Evolutionary conservation across 768 basidiomycete species (phyloP), one percentile per base, ranked within the genome.

Genomic region (Psilocybe cyanescens): DNA sequence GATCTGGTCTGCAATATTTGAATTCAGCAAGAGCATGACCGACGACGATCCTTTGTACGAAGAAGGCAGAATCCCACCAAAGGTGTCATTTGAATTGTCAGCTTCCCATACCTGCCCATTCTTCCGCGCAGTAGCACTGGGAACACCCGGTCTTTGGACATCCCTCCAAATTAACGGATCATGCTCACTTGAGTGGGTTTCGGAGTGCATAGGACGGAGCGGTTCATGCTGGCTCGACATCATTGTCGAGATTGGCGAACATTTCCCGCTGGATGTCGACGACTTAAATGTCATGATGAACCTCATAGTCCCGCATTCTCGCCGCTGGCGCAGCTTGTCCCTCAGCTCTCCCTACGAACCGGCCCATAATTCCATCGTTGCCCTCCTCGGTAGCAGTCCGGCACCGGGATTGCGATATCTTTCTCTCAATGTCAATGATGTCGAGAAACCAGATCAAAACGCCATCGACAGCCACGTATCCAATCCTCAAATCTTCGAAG

Each of bases 141-240:
- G 58, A 14, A 78, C 77, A 3, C 74, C 74, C 1, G 52, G 58
- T 1, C 74, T 84, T n/a, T 85, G 83, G 83, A 71, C 70, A 2
- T 64, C 62, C 14, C 75, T 84, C 55, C 61, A 67, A 16, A 65
- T 81, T 19, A 51, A 67, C 24, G 63, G 71, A 1, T 50, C 37
- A 5, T 68, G 55, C 28, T 61, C 66, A 0, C 33, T 65, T 2
- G 69, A 71, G 12, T 65, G 68, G 16, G 59, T 78, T 8, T 56
- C 59, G 12, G 60, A 70, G 3, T 81, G 79, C 60, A 44, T 81
- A 8, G 41, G 44, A 14, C 75, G 81, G 4, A 81, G 81, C 6
- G 59, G 62, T 6, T 62, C 61, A 1, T 73, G 72, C 57, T 58
- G 57, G 31, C 69, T 84, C 9, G 69, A 75, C 45, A 62, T 83